Base-by-base conservation (phyloP, 352 stramenopile species). In the Phytophthora agathidicida region DNA sequence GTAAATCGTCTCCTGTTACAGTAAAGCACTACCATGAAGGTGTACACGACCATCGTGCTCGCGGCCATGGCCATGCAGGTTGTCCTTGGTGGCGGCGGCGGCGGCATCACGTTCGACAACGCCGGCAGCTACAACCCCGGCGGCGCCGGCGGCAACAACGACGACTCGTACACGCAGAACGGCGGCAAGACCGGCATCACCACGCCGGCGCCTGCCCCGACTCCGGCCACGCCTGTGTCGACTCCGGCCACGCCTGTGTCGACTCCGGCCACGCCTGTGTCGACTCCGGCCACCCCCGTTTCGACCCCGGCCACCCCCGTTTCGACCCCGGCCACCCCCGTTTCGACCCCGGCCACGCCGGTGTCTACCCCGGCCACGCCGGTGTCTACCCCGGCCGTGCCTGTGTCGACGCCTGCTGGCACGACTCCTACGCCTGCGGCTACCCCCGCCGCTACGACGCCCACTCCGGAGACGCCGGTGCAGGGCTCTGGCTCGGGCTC, bases 21-120 rank as follows among this genome's bases (percentile, higher is more conserved):
- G 35, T 38, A 54, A 59, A 60, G 13, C 20, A 55, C 39, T 27
- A 60, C 32, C 30, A 75, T 75, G 67, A 75, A 75, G 56, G 56
- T 75, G 55, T 75, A 69, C 62, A 64, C 61, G 33, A 61, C 61
- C 23, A 64, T 75, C 33, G 30, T 75, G 30, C 51, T 75, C 11
- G 56, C 67, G 32, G 67, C 67, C 26, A 41, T 75, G 37, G 67
- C 67, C 52, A 72, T 72, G 61, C 67, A 75, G 49, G 67, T 69
- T 16, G 67, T 72, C n/a, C 62, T 75, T 0, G 67, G 50, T 44
- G 67, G 67, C 28, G 55, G 55, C 24, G 54, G 60, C 46, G 60
- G 60, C 41, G 67, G 67, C 39, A 59, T 75, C 31, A 61, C 41
- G 19, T 72, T 69, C 41, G 38, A 65, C 46, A 63, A 62, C n/a